Evolutionary conservation across 1,139 yeast species (phyloP), one percentile per base, ranked within the genome.

Genomic region (Yamadazyma trypodendri): DNA sequence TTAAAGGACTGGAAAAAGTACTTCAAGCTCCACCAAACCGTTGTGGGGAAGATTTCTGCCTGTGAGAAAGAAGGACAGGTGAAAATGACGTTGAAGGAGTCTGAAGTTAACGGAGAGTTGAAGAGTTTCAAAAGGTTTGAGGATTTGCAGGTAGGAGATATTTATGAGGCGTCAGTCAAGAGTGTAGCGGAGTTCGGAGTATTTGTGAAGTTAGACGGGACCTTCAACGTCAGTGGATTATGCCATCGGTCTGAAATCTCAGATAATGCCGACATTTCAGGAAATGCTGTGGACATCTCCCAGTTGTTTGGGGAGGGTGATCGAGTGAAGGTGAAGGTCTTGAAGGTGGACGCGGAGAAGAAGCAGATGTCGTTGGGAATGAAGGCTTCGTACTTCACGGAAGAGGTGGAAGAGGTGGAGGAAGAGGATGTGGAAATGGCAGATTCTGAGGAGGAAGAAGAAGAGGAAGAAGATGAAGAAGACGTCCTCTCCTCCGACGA

Each of bases 211-310:
- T 69, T 92, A 41, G 88, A 83, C 51, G 87, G 85, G 36, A 81
- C 94, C 31, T 67, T 77, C 37, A 79, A 80, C 51, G 73, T 89
- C 39, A 79, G 84, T 52, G 98, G 97, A 40, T 75, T 92, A 49
- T 90, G 96, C 52, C 97, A 92, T 58, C 82, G 75, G 45, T 75
- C 92, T 27, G 84, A 92, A 61, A 84, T 92, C 41, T 83, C 97
- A 14, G 97, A 90, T 50, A 68, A 68, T 36, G 60, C 92, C 27
- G 84, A 92, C 61, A 84, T 92, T 41, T 83, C 97, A 14, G 97
- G 90, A 50, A 68, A 68, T 36, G 60, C 59, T 6, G 65, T 75
- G 35, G 68, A 69, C 31, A 73, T 87, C 23, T 49, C 65, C 15
- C 68, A 79, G 14, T 71, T 90, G 44, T 89, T 90, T 60, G 82